Conservation (phyloP, 2,329 filamentous ascomycete species). For the Botrytis deweyae region DNA sequence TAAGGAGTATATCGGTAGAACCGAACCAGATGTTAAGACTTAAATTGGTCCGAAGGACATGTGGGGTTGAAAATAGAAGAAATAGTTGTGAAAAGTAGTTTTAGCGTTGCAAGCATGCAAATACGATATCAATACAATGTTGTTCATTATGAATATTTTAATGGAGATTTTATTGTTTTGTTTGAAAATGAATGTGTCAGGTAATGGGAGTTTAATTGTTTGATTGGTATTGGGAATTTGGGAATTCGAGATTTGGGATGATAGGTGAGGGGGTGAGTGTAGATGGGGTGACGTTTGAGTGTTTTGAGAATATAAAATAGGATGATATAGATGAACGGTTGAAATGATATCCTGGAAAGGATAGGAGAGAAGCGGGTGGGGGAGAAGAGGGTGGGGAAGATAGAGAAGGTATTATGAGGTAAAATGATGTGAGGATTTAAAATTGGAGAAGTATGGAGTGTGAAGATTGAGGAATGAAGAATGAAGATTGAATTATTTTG, state of each 20-base stretch:
- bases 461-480: too few species aligned
- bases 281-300: too few species aligned
- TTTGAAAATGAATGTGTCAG: not conserved
- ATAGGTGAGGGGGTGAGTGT: not conserved
- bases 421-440: too few species aligned
- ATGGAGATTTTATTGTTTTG: too few species aligned
- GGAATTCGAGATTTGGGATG: not conserved
- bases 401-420: too few species aligned
- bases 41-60: conserved; percentile 45
- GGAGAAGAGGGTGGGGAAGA: too few species aligned
- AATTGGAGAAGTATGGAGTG: too few species aligned
- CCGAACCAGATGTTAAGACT: conserved; percentile 95
- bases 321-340: too few species aligned
- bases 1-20: conserved; percentile 88
- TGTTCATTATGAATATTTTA: not conserved
- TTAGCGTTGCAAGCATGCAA: conserved; percentile 1
- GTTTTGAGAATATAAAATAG: too few species aligned
- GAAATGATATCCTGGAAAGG: too few species aligned
- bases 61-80: not conserved
- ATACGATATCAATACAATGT: conserved; percentile 6
- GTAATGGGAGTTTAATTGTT: not conserved
- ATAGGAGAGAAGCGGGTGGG: too few species aligned
- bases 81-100: conserved; percentile 5
- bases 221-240: not conserved
- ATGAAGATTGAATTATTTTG: too few species aligned